phyloP scores from a whole-genome alignment of 139 green algal species.

The Picochlorum sp. region DNA sequence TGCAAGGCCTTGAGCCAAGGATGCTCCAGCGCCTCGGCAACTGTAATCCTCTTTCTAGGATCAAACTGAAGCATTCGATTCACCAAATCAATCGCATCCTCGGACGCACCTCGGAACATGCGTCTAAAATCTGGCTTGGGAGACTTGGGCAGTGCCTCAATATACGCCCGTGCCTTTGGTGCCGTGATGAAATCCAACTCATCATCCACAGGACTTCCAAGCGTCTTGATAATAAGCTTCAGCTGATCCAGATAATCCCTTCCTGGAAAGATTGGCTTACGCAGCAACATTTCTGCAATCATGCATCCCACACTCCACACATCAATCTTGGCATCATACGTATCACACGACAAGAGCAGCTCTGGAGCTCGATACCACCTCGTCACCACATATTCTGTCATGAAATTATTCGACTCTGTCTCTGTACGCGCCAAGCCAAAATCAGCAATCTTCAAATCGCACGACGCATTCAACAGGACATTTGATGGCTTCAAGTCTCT shows the following conservation, averaged over 20 bases:
- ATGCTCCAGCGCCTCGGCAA: conserved; percentile 77
- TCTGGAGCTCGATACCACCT: conserved; percentile 93
- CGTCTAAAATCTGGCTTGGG: conserved; percentile 34
- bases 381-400: conserved; percentile 96
- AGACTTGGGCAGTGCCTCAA: conserved; percentile 54
- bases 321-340: conserved; percentile 71
- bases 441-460: conserved; percentile 97
- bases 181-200: conserved; percentile 86
- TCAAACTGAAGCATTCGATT: conserved; percentile 88
- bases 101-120: conserved; percentile 65
- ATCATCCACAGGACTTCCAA: conserved; percentile 79
- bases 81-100: conserved; percentile 76
- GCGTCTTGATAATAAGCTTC: conserved; percentile 78
- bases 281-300: conserved; percentile 80
- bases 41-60: conserved; percentile 72
- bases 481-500: conserved; percentile 96
- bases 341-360: conserved; percentile 82
- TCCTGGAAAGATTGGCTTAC: conserved; percentile 78
- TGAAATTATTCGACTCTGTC: conserved; percentile 72
- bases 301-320: conserved; percentile 87
- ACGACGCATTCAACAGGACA: conserved; percentile 93
- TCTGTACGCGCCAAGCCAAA: conserved; percentile 89
- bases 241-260: conserved; percentile 94
- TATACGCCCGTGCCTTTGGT: conserved; percentile 73
- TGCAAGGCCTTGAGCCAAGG: conserved; percentile 82